Conservation (phyloP, 2,329 filamentous ascomycete genomes). For the Cytospora piceae region DNA sequence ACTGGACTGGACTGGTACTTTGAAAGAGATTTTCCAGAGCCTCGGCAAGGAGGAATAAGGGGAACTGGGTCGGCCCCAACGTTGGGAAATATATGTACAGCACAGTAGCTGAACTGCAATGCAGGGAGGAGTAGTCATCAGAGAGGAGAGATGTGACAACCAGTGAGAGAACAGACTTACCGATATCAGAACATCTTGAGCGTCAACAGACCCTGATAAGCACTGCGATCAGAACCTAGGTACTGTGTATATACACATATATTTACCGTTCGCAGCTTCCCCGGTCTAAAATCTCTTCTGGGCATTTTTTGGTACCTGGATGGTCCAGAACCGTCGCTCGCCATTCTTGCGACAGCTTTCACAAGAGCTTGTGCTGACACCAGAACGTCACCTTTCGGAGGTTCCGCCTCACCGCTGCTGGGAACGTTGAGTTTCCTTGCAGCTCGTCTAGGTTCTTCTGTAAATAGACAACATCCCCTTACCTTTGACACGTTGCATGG, state of each 20-base stretch:
- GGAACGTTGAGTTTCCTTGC: constrained; percentile 1
- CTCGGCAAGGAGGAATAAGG: background rate
- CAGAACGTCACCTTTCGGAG: background rate
- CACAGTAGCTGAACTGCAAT: background rate
- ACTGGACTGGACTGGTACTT: background rate
- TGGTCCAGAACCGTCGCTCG: constrained; percentile 20
- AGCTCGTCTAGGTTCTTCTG: background rate
- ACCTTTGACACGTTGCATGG: background rate
- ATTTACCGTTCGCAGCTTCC: constrained; percentile 10
- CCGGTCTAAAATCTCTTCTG: background rate
- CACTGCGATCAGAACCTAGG: background rate
- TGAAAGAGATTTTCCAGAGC: background rate
- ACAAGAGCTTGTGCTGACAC: constrained; percentile 19
- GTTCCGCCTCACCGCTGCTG: constrained; percentile 4
- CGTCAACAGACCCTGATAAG: background rate
- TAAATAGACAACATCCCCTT: background rate
- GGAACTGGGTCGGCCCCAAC: background rate
- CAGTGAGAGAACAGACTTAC: constrained; percentile 1
- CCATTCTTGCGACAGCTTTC: constrained; percentile 25
- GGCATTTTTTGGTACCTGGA: constrained; percentile 4
- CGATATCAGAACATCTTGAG: background rate
- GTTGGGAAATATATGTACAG: background rate
- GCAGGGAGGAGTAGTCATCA: background rate
- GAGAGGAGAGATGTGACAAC: background rate
- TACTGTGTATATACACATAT: background rate